These are phyloP conservation scores for Zygotorulaspora florentina DNA, from an alignment of 805 yeast genomes.

Conservation along the genomic window DNA sequence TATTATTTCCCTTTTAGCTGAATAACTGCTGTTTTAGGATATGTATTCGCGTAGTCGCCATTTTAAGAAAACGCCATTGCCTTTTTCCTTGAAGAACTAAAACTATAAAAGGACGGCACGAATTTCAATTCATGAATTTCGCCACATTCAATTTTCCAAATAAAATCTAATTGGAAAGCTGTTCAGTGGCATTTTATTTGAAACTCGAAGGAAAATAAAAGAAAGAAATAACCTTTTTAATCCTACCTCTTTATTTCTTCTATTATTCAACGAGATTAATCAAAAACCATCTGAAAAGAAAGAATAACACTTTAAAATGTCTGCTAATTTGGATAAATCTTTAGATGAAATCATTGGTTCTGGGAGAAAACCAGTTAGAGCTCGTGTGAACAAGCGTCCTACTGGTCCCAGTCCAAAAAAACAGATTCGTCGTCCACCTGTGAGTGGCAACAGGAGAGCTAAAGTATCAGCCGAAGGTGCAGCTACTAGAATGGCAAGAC, in stretches of 20 bases:
- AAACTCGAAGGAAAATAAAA: neutral
- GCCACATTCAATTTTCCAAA: too few relatives aligned
- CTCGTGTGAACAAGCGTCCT: slow-evolving; percentile 31
- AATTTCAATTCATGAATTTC: too few relatives aligned
- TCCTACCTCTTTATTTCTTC: slow-evolving; percentile 9
- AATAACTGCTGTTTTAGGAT: too few relatives aligned
- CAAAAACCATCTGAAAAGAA: neutral
- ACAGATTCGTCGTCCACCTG: slow-evolving; percentile 33
- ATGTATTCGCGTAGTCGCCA: too few relatives aligned
- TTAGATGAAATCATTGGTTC: slow-evolving; percentile 90
- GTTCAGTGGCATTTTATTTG: neutral
- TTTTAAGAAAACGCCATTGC: too few relatives aligned
- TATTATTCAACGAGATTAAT: neutral
- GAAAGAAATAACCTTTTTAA: neutral
- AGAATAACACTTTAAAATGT: slow-evolving; percentile 42
- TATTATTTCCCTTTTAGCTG: too few relatives aligned
- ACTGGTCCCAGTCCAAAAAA: slow-evolving; percentile 35
- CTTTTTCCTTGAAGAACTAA: too few relatives aligned
- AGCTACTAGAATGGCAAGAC: slow-evolving; percentile 38
- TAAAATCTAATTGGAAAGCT: too few relatives aligned
- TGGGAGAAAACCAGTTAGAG: slow-evolving; percentile 39
- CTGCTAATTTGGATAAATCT: slow-evolving; percentile 83
- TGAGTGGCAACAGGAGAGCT: slow-evolving; percentile 18
- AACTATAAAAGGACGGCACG: too few relatives aligned
- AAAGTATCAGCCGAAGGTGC: slow-evolving; percentile 31